Percentiles rank a stretch among this genome's conserved stretches.
Evolutionary conservation across 2,329 filamentous ascomycete genomes (phyloP).

Genomic region (Calcarisporium arbuscula): DNA sequence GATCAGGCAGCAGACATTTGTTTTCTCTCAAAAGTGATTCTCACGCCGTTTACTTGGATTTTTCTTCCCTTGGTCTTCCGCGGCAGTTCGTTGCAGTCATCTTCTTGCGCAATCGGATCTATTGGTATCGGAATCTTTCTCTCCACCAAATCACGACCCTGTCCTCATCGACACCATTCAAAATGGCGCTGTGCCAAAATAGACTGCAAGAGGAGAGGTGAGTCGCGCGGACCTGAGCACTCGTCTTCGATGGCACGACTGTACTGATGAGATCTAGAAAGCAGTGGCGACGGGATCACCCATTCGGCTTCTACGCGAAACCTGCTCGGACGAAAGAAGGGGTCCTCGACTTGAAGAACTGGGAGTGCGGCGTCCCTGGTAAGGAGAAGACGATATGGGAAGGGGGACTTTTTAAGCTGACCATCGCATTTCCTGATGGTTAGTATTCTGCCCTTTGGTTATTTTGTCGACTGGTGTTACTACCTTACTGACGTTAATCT

Average conservation of each 20-base stretch:
- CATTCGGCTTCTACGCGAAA: constrained; percentile 94
- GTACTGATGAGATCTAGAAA: constrained; percentile 53
- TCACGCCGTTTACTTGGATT: no score
- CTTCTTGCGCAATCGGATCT: no score
- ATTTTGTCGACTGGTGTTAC: constrained; percentile 1
- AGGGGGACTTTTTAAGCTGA: constrained; percentile 93
- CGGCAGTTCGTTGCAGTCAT: no score
- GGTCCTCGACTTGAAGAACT: constrained; percentile 84
- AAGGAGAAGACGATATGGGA: constrained; percentile 98
- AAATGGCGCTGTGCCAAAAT: constrained; percentile 84
- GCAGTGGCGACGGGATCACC: constrained; percentile 94
- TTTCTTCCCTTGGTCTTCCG: no score
- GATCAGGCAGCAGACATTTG: no score
- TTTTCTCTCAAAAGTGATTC: no score
- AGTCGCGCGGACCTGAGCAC: constrained; percentile 19
- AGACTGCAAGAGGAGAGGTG: constrained; percentile 84
- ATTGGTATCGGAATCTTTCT: no score
- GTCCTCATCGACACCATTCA: constrained; percentile 2
- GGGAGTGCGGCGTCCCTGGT: constrained; percentile 95
- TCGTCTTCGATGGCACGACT: neutral
- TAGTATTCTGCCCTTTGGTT: constrained; percentile 25
- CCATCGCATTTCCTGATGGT: constrained; percentile 91
- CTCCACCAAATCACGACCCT: no score
- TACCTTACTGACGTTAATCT: constrained; percentile 8
- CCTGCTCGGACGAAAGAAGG: constrained; percentile 74